These are phyloP conservation scores for Trichophyton simii DNA, from an alignment of 2,329 filamentous ascomycete species.

Conservation along the genomic window DNA sequence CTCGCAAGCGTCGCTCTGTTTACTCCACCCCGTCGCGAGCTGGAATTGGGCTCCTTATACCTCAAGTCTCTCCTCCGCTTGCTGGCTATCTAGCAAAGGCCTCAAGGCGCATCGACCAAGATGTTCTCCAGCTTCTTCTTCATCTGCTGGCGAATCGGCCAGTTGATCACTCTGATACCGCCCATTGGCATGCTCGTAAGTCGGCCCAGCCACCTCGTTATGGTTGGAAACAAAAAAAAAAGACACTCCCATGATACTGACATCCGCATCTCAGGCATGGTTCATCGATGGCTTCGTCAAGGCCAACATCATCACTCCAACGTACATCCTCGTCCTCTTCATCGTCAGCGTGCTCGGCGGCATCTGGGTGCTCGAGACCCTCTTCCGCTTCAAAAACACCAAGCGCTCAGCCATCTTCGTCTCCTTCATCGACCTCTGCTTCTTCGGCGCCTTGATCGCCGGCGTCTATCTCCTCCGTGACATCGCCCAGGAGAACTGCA, in stretches of 20 bases:
- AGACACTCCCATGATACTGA: background rate
- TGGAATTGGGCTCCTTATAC: too few relatives aligned
- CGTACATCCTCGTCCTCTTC: constrained; percentile 51
- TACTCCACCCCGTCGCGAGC: background rate
- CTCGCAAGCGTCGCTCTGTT: background rate
- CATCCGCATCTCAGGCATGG: constrained; percentile 33
- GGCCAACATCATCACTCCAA: constrained; percentile 46
- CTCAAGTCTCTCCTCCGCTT: background rate
- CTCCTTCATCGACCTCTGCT: constrained; percentile 48
- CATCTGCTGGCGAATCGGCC: constrained; percentile 47
- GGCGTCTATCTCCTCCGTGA: constrained; percentile 46
- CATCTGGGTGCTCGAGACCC: constrained; percentile 49
- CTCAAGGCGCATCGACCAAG: constrained; percentile 25
- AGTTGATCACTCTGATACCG: constrained; percentile 51
- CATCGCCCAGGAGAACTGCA: constrained; percentile 54
- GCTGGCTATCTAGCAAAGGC: constrained; percentile 21
- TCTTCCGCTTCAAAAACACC: constrained; percentile 47
- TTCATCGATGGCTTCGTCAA: constrained; percentile 49
- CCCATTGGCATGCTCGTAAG: constrained; percentile 49
- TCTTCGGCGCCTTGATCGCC: constrained; percentile 52
- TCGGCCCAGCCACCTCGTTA: background rate
- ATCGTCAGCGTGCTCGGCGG: constrained; percentile 50
- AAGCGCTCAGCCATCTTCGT: constrained; percentile 48
- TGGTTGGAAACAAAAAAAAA: background rate
- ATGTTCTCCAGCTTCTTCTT: constrained; percentile 47